Evolutionary conservation across 805 yeast genomes (phyloP).

Genomic region (Barnettozyma pratensis): DNA sequence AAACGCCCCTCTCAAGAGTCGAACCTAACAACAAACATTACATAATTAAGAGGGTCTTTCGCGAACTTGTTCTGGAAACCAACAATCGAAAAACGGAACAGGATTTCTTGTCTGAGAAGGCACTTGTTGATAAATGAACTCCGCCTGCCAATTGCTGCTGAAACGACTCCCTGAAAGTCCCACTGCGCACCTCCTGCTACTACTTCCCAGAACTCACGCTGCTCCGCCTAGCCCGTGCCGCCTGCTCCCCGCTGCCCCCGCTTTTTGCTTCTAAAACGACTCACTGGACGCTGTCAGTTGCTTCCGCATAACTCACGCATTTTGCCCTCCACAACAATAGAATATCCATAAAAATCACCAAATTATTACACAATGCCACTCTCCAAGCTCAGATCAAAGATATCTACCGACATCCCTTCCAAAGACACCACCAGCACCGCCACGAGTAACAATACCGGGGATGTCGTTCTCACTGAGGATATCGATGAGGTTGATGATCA

Average conservation of each 20-base stretch:
- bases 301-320: background rate
- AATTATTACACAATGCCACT: conserved; percentile 12
- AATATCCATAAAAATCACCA: background rate
- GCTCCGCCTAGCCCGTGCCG: too few species aligned
- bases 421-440: background rate
- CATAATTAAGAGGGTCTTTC: background rate
- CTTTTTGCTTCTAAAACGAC: background rate
- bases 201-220: too few species aligned
- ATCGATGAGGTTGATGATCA: conserved; percentile 90
- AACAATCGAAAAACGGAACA: background rate
- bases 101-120: background rate
- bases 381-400: conserved; percentile 12
- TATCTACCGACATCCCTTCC: background rate
- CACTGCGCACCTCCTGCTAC: background rate
- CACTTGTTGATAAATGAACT: background rate
- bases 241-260: background rate
- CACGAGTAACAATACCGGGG: conserved; percentile 8
- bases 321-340: background rate
- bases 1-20: too few species aligned
- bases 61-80: background rate
- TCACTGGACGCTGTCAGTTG: background rate
- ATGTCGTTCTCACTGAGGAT: conserved; percentile 47
- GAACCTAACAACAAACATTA: too few species aligned
- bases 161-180: background rate
- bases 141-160: background rate